phyloP scores from a whole-genome alignment of 1,284 basidiomycete genomes.

The Apiotrichum brassicae region DNA sequence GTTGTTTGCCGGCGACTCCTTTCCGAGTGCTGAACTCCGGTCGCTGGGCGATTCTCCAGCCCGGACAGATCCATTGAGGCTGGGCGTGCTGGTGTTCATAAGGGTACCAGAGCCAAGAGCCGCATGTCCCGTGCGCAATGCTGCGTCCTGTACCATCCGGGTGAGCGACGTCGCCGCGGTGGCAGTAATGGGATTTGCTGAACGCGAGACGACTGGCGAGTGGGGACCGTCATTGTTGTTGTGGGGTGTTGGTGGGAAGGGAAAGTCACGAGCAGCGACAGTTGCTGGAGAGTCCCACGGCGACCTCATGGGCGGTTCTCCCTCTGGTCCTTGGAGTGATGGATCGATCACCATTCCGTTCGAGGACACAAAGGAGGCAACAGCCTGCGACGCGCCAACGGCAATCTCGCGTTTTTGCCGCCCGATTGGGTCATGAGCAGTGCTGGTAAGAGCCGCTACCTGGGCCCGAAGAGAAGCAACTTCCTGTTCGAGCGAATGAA shows the following conservation, averaged over 20 bases:
- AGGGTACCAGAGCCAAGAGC: slow-evolving; percentile 19
- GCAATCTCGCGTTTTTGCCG: slow-evolving; percentile 25
- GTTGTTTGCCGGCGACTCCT: slow-evolving; percentile 13
- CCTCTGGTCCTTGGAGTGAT: slow-evolving; percentile 17
- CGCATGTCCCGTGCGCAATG: slow-evolving; percentile 41
- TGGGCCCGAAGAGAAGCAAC: slow-evolving; percentile 43
- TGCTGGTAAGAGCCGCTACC: slow-evolving; percentile 29
- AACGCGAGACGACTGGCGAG: slow-evolving; percentile 17
- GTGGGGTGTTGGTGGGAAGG: slow-evolving; percentile 7
- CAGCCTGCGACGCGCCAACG: slow-evolving; percentile 19
- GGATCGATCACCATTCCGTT: slow-evolving; percentile 18
- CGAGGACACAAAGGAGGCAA: slow-evolving; percentile 17
- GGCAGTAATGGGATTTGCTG: slow-evolving; percentile 15
- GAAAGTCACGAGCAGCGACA: too few relatives aligned
- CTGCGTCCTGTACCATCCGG: slow-evolving; percentile 45
- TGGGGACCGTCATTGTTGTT: slow-evolving; percentile 16
- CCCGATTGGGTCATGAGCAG: slow-evolving; percentile 18
- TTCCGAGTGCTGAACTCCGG: slow-evolving; percentile 11
- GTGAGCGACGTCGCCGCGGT: slow-evolving; percentile 36
- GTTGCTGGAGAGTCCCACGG: slow-evolving; percentile 16
- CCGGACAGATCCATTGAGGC: slow-evolving; percentile 13
- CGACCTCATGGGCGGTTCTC: slow-evolving; percentile 19
- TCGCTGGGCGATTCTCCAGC: slow-evolving; percentile 19
- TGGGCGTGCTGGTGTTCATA: slow-evolving; percentile 17
- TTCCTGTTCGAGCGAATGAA: slow-evolving; percentile 47